Evolutionary conservation across 2,329 filamentous ascomycete species (phyloP), one percentile per base, ranked within the genome.

Genomic region (Dendryphion nanum): DNA sequence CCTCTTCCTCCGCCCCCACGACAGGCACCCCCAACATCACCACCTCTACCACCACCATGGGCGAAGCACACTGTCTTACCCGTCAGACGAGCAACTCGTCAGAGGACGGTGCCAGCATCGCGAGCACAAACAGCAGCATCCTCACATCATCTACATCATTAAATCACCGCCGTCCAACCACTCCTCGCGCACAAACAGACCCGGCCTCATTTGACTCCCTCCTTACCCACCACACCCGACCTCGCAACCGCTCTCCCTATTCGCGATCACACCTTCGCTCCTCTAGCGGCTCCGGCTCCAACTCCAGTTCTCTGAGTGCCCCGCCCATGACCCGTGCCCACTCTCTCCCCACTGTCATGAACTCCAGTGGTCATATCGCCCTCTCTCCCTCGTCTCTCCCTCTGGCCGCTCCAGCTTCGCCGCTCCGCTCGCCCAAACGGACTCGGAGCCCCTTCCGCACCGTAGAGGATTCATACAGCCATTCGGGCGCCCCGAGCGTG

Each of bases 241-340:
- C 64, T 35, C 66, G 70, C 37, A 74, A 71, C 51, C 64, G 68
- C 18, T 72, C 70, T n/a, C 70, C 71, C 21, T 74, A 73, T 50
- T 63, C 67, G 19, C 63, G 70, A 38, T 57, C 57, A 21, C 72
- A 74, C 54, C 54, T 73, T 16, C 69, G 71, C 40, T 72, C 70
- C 5, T 63, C 68, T 16, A 73, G 70, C 39, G 63, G 60, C 42
- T 67, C 66, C 21, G 58, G 59, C 30, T 53, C 63, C 39, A 63
- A 60, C 42, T 67, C 66, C 21, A 58, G 59, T 29, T 53, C 63
- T 5, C 55, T 66, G 38, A 58, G 47, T 33, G 70, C 71, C 33
- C 71, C 72, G 7, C 58, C 63, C 18, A 74, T 75, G 70, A 68
- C 64, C 30, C 57, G 72, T 40, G 70, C 72, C 23, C 69, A 73